These are phyloP conservation scores for Spathaspora sp. DNA, from an alignment of 805 yeast species.

Conservation along the genomic window DNA sequence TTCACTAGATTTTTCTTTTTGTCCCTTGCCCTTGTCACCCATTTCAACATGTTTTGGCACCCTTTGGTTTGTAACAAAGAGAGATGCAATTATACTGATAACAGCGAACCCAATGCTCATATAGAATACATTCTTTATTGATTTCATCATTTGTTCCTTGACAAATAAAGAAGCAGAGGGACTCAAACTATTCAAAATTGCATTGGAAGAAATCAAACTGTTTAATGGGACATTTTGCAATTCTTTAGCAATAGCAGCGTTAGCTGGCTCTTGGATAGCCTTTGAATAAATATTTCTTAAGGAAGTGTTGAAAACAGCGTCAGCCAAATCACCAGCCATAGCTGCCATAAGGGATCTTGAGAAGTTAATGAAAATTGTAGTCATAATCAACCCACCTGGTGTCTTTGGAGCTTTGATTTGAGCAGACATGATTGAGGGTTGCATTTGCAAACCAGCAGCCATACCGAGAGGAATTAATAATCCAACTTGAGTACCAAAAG, in stretches of 20 bases:
- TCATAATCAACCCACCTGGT: slow-evolving; percentile 46
- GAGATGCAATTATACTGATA: slow-evolving; percentile 21
- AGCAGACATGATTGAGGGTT: slow-evolving; percentile 40
- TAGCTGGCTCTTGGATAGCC: slow-evolving; percentile 7
- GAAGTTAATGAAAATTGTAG: slow-evolving; percentile 44
- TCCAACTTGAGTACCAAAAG: slow-evolving; percentile 37
- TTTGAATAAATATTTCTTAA: slow-evolving; percentile 6
- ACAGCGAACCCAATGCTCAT: slow-evolving; percentile 35
- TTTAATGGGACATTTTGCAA: background rate
- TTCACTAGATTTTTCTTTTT: background rate
- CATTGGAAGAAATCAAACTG: slow-evolving; percentile 5
- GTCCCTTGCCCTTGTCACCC: background rate
- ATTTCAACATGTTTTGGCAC: slow-evolving; percentile 7
- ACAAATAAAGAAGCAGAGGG: slow-evolving; percentile 21
- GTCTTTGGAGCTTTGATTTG: slow-evolving; percentile 50
- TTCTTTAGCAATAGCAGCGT: slow-evolving; percentile 5
- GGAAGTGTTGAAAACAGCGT: slow-evolving; percentile 9
- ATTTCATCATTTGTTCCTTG: slow-evolving; percentile 25
- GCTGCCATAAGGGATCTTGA: slow-evolving; percentile 45
- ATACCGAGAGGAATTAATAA: slow-evolving; percentile 45
- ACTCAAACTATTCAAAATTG: slow-evolving; percentile 10
- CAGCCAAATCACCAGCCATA: slow-evolving; percentile 26
- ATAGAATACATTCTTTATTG: slow-evolving; percentile 39
- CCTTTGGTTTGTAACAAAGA: slow-evolving; percentile 38
- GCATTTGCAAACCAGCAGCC: slow-evolving; percentile 45